Evolutionary conservation across 106 monocot species (phyloP).

Genomic region (Dendrobium officinale): DNA sequence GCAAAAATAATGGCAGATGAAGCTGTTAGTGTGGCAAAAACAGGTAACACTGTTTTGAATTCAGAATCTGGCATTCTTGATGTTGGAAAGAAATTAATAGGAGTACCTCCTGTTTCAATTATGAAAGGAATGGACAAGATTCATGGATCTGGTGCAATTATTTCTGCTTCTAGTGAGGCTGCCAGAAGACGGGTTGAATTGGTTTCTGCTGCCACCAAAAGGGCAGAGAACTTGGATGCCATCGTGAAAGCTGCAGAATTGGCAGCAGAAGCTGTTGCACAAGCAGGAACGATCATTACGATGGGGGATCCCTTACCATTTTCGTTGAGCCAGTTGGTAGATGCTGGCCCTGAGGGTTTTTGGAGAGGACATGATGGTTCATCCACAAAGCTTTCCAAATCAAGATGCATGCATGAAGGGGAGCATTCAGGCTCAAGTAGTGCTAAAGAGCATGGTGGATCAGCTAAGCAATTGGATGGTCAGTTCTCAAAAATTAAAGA

Average conservation of each 20-base stretch:
- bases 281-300: slow-evolving; percentile 68
- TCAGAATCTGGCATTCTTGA: slow-evolving; percentile 16
- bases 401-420: slow-evolving; percentile 9
- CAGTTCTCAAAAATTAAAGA: slow-evolving; percentile 16
- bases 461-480: slow-evolving; percentile 12
- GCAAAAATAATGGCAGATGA: slow-evolving; percentile 96
- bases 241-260: slow-evolving; percentile 92
- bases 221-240: slow-evolving; percentile 88
- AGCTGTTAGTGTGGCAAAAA: slow-evolving; percentile 21
- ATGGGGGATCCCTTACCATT: slow-evolving; percentile 95
- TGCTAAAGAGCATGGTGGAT: slow-evolving; percentile 8
- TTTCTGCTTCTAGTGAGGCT: slow-evolving; percentile 65
- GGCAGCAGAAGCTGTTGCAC: slow-evolving; percentile 85
- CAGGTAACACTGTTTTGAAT: slow-evolving; percentile 9
- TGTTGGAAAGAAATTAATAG: slow-evolving; percentile 26
- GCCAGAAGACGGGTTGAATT: slow-evolving; percentile 68
- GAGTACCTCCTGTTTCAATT: slow-evolving; percentile 37
- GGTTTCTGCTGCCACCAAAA: slow-evolving; percentile 74
- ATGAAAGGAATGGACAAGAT: slow-evolving; percentile 44
- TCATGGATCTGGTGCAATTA: slow-evolving; percentile 39
- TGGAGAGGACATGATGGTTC: slow-evolving; percentile 35
- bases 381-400: slow-evolving; percentile 12
- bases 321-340: slow-evolving; percentile 47
- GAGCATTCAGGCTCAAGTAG: slow-evolving; percentile 9
- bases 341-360: slow-evolving; percentile 64